Percentiles rank a stretch among this genome's conserved stretches.
Conservation (phyloP, 371 early-diverging fungal species). For the Catenaria anguillulae region DNA sequence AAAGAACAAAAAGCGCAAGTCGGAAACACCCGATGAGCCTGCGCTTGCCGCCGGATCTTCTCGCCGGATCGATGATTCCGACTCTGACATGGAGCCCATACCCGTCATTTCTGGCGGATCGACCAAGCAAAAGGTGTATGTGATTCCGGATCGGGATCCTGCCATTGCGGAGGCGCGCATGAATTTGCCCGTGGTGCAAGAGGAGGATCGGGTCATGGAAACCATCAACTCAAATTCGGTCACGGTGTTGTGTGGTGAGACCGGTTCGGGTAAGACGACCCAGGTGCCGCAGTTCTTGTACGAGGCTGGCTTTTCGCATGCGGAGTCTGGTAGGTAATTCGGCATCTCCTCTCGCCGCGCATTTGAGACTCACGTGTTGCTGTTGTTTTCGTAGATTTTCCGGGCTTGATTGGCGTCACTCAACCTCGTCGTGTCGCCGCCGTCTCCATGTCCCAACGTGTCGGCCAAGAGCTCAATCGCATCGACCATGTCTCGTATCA, state of each 20-base stretch:
- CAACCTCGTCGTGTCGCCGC: constrained; percentile 99
- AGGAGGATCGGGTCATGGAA: constrained; percentile 67
- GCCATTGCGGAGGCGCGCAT: constrained; percentile 48
- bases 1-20: constrained; percentile 8
- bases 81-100: background rate
- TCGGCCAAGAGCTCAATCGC: constrained; percentile 73
- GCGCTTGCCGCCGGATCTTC: too few species aligned
- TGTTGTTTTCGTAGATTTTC: constrained; percentile 37
- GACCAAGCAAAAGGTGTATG: constrained; percentile 30
- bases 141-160: constrained; percentile 54
- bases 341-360: too few species aligned
- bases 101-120: background rate
- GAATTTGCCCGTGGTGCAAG: background rate
- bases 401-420: constrained; percentile 90
- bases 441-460: constrained; percentile 89
- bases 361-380: too few species aligned
- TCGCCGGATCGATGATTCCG: background rate
- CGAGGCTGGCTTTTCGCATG: constrained; percentile 88
- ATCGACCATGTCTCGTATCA: constrained; percentile 41
- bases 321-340: constrained; percentile 23
- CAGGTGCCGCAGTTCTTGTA: constrained; percentile 98
- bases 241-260: constrained; percentile 89
- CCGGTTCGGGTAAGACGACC: constrained; percentile 97
- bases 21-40: too few species aligned
- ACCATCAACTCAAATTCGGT: constrained; percentile 69